Evolutionary conservation across 1,284 basidiomycete genomes (phyloP).

Genomic region (Marasmius oreades): DNA sequence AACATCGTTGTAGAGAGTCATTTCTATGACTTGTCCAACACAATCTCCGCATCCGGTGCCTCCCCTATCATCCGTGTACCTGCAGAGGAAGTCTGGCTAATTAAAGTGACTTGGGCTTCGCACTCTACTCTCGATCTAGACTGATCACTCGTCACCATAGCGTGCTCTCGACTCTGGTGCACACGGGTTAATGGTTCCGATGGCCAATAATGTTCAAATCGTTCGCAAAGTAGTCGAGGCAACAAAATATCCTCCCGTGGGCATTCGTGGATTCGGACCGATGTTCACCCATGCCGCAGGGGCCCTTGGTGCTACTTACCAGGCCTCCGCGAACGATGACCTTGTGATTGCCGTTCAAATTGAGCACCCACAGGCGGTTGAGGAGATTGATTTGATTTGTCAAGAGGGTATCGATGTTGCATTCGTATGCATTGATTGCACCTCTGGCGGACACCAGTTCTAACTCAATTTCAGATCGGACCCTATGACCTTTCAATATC

Average conservation of each 20-base stretch:
- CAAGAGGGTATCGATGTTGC: constrained; percentile 26
- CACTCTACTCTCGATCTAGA: neutral
- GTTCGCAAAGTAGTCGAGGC: constrained; percentile 25
- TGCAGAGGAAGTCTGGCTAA: constrained; percentile 25
- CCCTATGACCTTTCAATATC: constrained; percentile 28
- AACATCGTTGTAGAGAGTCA: constrained; percentile 17
- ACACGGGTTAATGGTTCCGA: constrained; percentile 29
- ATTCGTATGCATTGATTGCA: constrained; percentile 17
- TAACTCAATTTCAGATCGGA: constrained; percentile 20
- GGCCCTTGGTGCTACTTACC: constrained; percentile 23
- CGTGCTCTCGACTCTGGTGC: constrained; percentile 28
- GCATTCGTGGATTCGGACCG: constrained; percentile 28
- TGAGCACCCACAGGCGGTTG: constrained; percentile 26
- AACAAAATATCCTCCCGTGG: constrained; percentile 26
- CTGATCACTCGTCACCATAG: constrained; percentile 6
- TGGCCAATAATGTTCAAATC: constrained; percentile 25
- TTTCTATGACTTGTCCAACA: constrained; percentile 24
- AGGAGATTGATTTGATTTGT: constrained; percentile 23
- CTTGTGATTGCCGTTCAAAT: constrained; percentile 27
- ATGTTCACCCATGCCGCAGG: constrained; percentile 30
- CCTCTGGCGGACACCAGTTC: neutral
- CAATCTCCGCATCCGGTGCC: constrained; percentile 20
- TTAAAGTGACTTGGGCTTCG: constrained; percentile 20
- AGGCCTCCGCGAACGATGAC: constrained; percentile 21
- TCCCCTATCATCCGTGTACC: constrained; percentile 27